These are phyloP conservation scores for Yueomyces sp. DNA, from an alignment of 805 yeast species.

Conservation along the genomic window DNA sequence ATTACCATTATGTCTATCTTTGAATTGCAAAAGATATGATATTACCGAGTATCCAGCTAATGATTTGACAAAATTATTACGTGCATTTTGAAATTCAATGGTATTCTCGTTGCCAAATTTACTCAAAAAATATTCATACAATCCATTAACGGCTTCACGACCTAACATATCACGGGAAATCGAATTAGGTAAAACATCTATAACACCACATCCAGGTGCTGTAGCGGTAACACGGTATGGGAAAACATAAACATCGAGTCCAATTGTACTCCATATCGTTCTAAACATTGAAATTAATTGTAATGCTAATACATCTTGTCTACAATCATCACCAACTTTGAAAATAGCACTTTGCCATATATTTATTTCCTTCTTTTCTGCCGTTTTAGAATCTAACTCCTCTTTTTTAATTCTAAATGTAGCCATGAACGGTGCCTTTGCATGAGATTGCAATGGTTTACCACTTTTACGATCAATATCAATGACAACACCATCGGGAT, in stretches of 20 bases:
- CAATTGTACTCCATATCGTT: slow-evolving; percentile 77
- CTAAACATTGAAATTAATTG: slow-evolving; percentile 87
- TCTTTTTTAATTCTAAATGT: slow-evolving; percentile 71
- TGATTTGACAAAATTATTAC: slow-evolving; percentile 86
- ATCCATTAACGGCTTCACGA: slow-evolving; percentile 94
- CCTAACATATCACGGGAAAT: slow-evolving; percentile 97
- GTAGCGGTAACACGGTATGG: slow-evolving; percentile 97
- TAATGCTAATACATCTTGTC: slow-evolving; percentile 91
- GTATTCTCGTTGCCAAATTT: slow-evolving; percentile 93
- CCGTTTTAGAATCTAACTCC: slow-evolving; percentile 27
- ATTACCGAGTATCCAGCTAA: slow-evolving; percentile 90
- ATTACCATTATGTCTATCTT: slow-evolving; percentile 97
- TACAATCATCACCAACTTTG: slow-evolving; percentile 97
- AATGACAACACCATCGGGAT: slow-evolving; percentile 89
- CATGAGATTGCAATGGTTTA: slow-evolving; percentile 91
- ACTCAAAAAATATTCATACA: slow-evolving; percentile 80
- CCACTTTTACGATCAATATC: slow-evolving; percentile 91
- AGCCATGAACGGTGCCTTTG: slow-evolving; percentile 98
- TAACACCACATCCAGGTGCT: slow-evolving; percentile 98
- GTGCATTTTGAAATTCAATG: slow-evolving; percentile 77
- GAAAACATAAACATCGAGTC: slow-evolving; percentile 80
- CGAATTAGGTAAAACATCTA: slow-evolving; percentile 92
- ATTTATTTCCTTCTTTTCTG: slow-evolving; percentile 35
- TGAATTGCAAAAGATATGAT: slow-evolving; percentile 81
- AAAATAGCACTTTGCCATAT: slow-evolving; percentile 92